Evolutionary conservation across 2,329 filamentous ascomycete species (phyloP).

Genomic region (Incumbomyces lentus): DNA sequence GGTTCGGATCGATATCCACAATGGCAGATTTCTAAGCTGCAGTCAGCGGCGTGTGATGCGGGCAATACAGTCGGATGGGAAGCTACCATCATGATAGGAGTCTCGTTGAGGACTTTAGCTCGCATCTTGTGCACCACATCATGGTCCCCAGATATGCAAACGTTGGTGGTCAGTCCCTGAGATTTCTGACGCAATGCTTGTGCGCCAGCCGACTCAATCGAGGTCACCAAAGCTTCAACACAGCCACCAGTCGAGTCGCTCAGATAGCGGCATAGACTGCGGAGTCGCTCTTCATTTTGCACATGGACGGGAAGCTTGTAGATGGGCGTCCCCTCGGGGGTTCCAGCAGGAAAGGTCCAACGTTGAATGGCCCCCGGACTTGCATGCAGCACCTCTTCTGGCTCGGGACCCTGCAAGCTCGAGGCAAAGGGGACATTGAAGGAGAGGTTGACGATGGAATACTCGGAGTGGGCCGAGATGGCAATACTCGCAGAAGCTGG

Average conservation of each 20-base stretch:
- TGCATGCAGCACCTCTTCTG: conserved; percentile 88
- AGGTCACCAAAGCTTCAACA: conserved; percentile 74
- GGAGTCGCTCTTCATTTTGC: conserved; percentile 71
- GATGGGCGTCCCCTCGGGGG: conserved; percentile 70
- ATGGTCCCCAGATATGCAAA: conserved; percentile 78
- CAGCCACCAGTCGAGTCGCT: conserved; percentile 58
- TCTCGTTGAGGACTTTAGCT: conserved; percentile 81
- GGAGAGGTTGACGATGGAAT: conserved; percentile 76
- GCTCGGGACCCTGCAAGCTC: conserved; percentile 81
- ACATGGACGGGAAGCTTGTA: conserved; percentile 87
- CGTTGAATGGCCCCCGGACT: conserved; percentile 76
- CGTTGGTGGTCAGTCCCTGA: conserved; percentile 64
- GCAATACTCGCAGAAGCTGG: conserved; percentile 41
- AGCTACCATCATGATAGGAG: conserved; percentile 80
- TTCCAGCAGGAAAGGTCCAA: conserved; percentile 88
- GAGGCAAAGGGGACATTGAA: conserved; percentile 97
- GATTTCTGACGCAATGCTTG: conserved; percentile 36
- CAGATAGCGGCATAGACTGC: conserved; percentile 71
- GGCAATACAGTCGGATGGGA: background rate
- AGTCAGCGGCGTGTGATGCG: conserved; percentile 15
- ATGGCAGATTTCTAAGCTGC: conserved; percentile 67
- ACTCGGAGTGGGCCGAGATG: conserved; percentile 59
- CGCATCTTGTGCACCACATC: conserved; percentile 84
- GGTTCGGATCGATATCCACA: conserved; percentile 83
- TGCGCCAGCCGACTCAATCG: conserved; percentile 63